Evolutionary conservation across 1,139 yeast species (phyloP).

Genomic region (Nematodospora anomalae): DNA sequence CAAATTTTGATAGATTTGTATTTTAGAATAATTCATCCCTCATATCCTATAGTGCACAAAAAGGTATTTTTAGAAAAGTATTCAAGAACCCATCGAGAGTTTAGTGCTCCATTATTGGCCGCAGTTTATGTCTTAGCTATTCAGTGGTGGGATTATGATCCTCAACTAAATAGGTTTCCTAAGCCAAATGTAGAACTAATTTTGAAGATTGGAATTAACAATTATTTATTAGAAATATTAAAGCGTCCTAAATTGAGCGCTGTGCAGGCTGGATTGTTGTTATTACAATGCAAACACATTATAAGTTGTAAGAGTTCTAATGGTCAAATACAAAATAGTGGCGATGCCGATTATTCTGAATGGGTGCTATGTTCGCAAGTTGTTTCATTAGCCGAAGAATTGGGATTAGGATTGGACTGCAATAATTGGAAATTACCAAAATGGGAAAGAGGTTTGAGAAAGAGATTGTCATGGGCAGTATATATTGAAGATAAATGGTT

Average conservation of each 20-base stretch:
- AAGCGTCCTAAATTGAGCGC: slow-evolving; percentile 78
- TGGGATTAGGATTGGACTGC: slow-evolving; percentile 85
- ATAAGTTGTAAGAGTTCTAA: slow-evolving; percentile 16
- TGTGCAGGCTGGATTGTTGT: slow-evolving; percentile 72
- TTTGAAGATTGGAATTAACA: slow-evolving; percentile 52
- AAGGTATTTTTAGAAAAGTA: slow-evolving; percentile 76
- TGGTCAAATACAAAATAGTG: slow-evolving; percentile 9
- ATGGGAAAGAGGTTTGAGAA: slow-evolving; percentile 87
- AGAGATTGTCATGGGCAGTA: slow-evolving; percentile 91
- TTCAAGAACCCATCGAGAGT: slow-evolving; percentile 72
- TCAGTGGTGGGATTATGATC: slow-evolving; percentile 86
- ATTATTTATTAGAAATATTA: slow-evolving; percentile 63
- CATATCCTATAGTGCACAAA: slow-evolving; percentile 75
- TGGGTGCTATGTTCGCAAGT: slow-evolving; percentile 89
- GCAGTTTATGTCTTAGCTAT: slow-evolving; percentile 74
- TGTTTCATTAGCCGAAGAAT: slow-evolving; percentile 79
- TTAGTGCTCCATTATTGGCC: slow-evolving; percentile 74
- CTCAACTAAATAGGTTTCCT: slow-evolving; percentile 59
- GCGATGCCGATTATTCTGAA: slow-evolving; percentile 51
- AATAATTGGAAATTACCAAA: slow-evolving; percentile 85
- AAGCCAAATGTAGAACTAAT: slow-evolving; percentile 61
- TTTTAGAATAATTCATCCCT: slow-evolving; percentile 74
- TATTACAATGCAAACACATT: slow-evolving; percentile 62
- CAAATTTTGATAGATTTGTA: slow-evolving; percentile 68
- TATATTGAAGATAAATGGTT: slow-evolving; percentile 89